Percentiles rank a stretch among this genome's conserved stretches.
Evolutionary conservation across 306 rosid genomes (phyloP).

Genomic region (Vachellia pachyceras): DNA sequence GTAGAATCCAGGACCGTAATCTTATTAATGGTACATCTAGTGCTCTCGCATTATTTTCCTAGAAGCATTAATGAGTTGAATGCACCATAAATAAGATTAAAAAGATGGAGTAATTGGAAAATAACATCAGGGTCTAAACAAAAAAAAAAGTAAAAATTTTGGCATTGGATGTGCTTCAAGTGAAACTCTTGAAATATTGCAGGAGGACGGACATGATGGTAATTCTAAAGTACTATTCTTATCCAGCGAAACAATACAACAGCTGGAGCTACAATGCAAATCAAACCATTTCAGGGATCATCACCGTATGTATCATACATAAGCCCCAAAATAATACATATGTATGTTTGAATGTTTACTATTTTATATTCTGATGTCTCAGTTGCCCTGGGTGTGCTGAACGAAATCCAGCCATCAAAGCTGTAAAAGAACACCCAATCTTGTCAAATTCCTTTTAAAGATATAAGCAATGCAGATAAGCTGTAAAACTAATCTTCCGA

Average conservation of each 20-base stretch:
- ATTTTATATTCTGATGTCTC: slow-evolving; percentile 3
- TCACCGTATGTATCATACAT: neutral
- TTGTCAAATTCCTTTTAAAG: neutral
- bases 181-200: neutral
- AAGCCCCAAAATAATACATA: slow-evolving; percentile 23
- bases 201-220: neutral
- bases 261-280: neutral
- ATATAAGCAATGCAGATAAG: neutral
- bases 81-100: too few species aligned
- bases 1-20: too few species aligned
- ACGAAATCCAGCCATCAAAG: slow-evolving; percentile 23
- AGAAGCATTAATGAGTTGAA: too few species aligned
- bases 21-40: too few species aligned
- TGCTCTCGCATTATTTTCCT: too few species aligned
- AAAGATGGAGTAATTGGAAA: too few species aligned
- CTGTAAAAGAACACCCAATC: slow-evolving; percentile 35
- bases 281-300: slow-evolving; percentile 20
- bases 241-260: slow-evolving; percentile 15
- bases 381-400: slow-evolving; percentile 9
- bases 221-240: neutral
- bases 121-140: too few species aligned
- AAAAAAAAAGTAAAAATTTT: too few species aligned
- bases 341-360: neutral
- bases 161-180: neutral
- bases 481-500: neutral